Evolutionary conservation across 2,329 filamentous ascomycete species (phyloP).

Genomic region (Trichoderma pleuroti): DNA sequence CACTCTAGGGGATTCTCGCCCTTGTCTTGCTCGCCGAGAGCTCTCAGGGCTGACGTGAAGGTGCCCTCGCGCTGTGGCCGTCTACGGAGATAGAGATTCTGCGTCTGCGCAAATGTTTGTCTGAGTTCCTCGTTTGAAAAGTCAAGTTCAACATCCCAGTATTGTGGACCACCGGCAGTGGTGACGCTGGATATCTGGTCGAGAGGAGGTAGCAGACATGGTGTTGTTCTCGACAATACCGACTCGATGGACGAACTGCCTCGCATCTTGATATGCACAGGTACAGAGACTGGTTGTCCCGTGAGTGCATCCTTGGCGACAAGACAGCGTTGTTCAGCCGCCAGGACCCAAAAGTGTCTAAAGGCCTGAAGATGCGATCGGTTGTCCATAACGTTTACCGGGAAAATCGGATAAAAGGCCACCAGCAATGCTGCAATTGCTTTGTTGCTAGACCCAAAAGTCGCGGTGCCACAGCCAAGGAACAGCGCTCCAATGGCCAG

Average conservation of each 20-base stretch:
- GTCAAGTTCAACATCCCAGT: conserved; percentile 79
- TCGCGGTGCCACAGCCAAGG: conserved; percentile 86
- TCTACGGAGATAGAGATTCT: conserved; percentile 70
- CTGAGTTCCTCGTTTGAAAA: conserved; percentile 64
- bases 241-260: conserved; percentile 37
- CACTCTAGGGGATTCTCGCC: conserved; percentile 60
- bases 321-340: conserved; percentile 83
- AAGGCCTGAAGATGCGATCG: conserved; percentile 93
- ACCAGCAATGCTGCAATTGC: conserved; percentile 83
- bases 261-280: conserved; percentile 63
- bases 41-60: conserved; percentile 71
- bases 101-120: conserved; percentile 60
- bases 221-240: conserved; percentile 46
- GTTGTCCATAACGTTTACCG: conserved; percentile 85
- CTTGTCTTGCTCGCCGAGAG: conserved; percentile 52
- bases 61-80: conserved; percentile 64
- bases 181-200: conserved; percentile 57
- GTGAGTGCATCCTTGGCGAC: conserved; percentile 85
- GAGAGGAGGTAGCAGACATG: conserved; percentile 62
- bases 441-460: conserved; percentile 82
- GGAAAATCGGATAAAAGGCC: conserved; percentile 92
- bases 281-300: conserved; percentile 70
- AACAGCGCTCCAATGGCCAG: conserved; percentile 89
- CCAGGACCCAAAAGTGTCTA: conserved; percentile 94
- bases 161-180: conserved; percentile 60